A percentile compares a stretch with the other conserved stretches of the same genome.
Evolutionary conservation across 169 alveolate genomes (phyloP).

Genomic region (Eimeria praecox): DNA sequence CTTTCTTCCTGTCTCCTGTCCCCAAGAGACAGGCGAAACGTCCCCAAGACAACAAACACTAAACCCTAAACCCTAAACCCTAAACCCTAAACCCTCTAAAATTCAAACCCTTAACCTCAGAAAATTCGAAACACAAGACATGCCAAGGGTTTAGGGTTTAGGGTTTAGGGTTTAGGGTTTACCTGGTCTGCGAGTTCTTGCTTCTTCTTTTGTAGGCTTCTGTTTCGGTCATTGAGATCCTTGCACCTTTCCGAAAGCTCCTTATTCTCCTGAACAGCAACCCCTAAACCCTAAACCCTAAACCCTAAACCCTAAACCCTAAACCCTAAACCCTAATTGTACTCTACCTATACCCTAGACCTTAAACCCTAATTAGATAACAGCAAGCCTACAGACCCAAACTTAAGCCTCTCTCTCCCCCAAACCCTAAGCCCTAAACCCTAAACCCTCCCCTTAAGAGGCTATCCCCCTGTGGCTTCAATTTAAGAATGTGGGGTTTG

Average conservation of each 20-base stretch:
- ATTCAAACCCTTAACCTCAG: not conserved
- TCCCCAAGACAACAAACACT: not conserved
- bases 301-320: not conserved
- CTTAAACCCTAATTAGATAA: not conserved
- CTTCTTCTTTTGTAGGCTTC: constrained; percentile 27
- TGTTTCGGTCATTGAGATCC: constrained; percentile 40
- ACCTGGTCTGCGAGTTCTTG: constrained; percentile 69
- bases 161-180: not conserved
- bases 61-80: too few relatives aligned
- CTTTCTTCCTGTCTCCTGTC: not conserved
- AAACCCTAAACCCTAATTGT: too few relatives aligned
- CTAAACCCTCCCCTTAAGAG: not conserved
- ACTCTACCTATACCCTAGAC: not conserved
- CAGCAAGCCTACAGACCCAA: not conserved
- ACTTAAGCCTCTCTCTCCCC: not conserved
- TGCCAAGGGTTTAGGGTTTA: not conserved
- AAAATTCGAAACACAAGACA: not conserved
- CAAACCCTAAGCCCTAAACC: not conserved
- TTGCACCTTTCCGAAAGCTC: constrained; percentile 30
- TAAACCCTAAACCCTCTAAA: too few relatives aligned
- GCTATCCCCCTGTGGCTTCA: not conserved
- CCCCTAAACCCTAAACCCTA: not conserved
- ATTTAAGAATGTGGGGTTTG: not conserved
- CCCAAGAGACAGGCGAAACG: not conserved
- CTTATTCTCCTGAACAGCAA: constrained; percentile 48